These are phyloP conservation scores for Triticum dicoccoides DNA, from an alignment of 176 grass and related monocot species.

Conservation along the genomic window DNA sequence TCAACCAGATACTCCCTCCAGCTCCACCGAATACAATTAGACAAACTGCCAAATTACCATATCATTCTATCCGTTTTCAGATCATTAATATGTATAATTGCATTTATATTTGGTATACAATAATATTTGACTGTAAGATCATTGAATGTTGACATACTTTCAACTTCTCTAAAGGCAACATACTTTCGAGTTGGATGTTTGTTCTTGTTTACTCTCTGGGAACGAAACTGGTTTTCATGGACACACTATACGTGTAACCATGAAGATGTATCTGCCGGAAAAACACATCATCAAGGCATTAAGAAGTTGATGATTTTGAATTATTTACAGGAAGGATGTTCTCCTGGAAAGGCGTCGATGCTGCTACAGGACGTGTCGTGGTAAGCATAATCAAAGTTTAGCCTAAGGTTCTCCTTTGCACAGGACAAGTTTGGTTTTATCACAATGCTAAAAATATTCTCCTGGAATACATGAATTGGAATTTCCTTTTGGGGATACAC, in stretches of 20 bases:
- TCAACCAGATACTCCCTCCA: not conserved
- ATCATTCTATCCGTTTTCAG: not conserved
- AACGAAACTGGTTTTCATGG: not conserved
- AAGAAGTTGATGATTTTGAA: not conserved
- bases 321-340: slow-evolving; percentile 56
- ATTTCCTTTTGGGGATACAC: not conserved
- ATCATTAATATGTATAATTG: not conserved
- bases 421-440: not conserved
- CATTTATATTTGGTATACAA: not conserved
- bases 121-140: not conserved
- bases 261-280: not conserved
- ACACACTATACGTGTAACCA: not conserved
- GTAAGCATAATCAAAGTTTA: slow-evolving; percentile 28
- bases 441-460: not conserved
- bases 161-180: not conserved
- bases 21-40: not conserved
- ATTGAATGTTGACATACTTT: not conserved
- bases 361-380: slow-evolving; percentile 53
- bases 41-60: not conserved
- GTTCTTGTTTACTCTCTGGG: not conserved
- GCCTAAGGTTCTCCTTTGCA: not conserved
- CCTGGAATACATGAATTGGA: not conserved
- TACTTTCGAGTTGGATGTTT: not conserved
- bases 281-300: not conserved
- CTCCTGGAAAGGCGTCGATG: slow-evolving; percentile 67